phyloP scores from a whole-genome alignment of 176 grass and related monocot genomes.

The Eragrostis nindensis region DNA sequence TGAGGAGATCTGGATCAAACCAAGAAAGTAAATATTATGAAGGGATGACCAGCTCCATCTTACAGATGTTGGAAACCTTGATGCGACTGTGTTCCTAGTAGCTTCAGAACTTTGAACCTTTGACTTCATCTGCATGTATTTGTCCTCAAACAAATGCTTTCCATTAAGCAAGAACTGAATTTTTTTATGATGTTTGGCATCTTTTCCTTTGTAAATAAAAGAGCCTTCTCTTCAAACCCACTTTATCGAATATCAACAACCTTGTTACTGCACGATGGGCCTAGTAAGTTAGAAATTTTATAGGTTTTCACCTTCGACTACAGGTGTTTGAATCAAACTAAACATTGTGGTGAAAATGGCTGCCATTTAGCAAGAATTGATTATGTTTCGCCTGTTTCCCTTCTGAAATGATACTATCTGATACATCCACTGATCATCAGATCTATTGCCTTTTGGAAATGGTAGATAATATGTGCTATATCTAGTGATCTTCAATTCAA shows the following conservation, averaged over 20 bases:
- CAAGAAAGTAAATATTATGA: neutral
- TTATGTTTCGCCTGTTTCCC: neutral
- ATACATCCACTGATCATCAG: no score
- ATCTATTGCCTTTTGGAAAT: neutral
- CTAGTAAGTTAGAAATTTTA: slow-evolving; percentile 6
- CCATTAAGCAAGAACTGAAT: no score
- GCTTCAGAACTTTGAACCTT: neutral
- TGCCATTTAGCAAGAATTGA: neutral
- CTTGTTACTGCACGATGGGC: neutral
- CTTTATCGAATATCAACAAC: neutral
- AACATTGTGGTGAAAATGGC: slow-evolving; percentile 13
- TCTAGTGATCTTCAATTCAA: slow-evolving; percentile 20
- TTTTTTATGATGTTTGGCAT: no score
- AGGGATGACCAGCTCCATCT: neutral
- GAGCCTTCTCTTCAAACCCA: neutral
- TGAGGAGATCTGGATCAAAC: neutral
- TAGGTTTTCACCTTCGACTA: neutral
- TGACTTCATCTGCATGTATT: neutral
- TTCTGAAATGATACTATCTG: no score
- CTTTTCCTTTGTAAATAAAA: no score
- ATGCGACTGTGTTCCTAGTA: no score
- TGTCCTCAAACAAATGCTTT: neutral
- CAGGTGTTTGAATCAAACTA: slow-evolving; percentile 4
- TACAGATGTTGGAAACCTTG: neutral
- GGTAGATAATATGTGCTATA: slow-evolving; percentile 2